Base-by-base conservation (phyloP, 495 filamentous ascomycete species). In the Parathielavia hyrcaniae region DNA sequence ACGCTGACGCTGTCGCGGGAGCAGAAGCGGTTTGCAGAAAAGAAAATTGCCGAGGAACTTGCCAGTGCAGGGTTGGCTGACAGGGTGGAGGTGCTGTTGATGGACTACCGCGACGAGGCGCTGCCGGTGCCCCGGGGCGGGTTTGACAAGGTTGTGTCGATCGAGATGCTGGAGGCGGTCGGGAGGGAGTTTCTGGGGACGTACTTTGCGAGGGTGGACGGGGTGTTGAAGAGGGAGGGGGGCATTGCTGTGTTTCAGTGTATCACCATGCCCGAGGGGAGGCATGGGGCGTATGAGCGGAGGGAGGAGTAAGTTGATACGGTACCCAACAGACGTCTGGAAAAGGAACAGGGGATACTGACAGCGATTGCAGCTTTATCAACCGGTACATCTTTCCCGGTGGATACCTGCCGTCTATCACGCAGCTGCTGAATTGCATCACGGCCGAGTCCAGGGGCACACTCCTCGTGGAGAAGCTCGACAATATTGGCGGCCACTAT, bases 361-460 rank as follows among this genome's bases (percentile, higher is more conserved):
- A 66, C 61, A 8, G 11, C 12, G 44, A n/a, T 32, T 14, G 5
- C 36, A 76, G 75, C 59, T 90, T 89, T 68, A 88, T 89, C 65
- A 77, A 84, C 38, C 81, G 80, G 56, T 87, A 88, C 62, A 88
- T 89, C 53, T 89, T 89, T 65, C 87, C 86, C 2, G 84, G 85
- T 41, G 86, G 87, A 2, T 85, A 89, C 64, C 72, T 89, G 0
- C 85, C 85, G 14, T 86, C 83, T 6, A 76, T 82, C 32, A 82
- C 77, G 23, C 82, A 86, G 62, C 71, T 88, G 34, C 70, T 87
- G 22, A 74, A 77, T 39, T 75, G 82, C 38, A 82, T 89, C 49
- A 77, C 74, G 32, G 71, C 69, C 35, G 81, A 84, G 45, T 81
- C 81, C 5, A 74, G 71, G 30, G 81, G 79, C 0, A 78, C 77